Percentiles rank a stretch among this genome's conserved stretches.
phyloP scores from a whole-genome alignment of 2,329 filamentous ascomycete genomes.

The Fusarium multiceps region DNA sequence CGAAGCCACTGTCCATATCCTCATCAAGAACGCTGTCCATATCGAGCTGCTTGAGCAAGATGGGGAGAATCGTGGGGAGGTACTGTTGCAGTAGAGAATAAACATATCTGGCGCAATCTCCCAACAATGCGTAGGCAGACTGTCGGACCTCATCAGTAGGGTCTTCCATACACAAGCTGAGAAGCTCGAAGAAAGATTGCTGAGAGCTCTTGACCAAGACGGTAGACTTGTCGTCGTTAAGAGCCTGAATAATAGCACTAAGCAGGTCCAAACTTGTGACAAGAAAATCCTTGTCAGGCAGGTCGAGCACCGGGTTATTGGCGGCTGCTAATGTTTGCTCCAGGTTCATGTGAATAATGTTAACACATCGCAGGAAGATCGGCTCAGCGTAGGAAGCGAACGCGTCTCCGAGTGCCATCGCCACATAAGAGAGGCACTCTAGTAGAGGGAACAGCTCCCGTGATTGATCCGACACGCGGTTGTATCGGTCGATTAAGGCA shows the following conservation, averaged over 20 bases:
- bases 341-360: slow-evolving; percentile 91
- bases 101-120: slow-evolving; percentile 93
- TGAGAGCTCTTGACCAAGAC: slow-evolving; percentile 80
- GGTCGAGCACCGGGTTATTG: slow-evolving; percentile 75
- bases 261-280: slow-evolving; percentile 94
- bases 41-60: slow-evolving; percentile 89
- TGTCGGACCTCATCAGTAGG: slow-evolving; percentile 91
- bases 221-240: slow-evolving; percentile 78
- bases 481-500: slow-evolving; percentile 87
- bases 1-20: slow-evolving; percentile 85
- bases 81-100: slow-evolving; percentile 83
- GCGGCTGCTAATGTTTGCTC: slow-evolving; percentile 80
- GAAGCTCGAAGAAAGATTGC: slow-evolving; percentile 88
- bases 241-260: slow-evolving; percentile 91
- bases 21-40: slow-evolving; percentile 80
- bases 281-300: slow-evolving; percentile 95
- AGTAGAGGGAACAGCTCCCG: slow-evolving; percentile 93
- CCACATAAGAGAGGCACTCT: slow-evolving; percentile 96
- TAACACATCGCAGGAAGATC: slow-evolving; percentile 88
- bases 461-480: slow-evolving; percentile 86
- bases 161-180: slow-evolving; percentile 93
- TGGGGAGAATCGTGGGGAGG: slow-evolving; percentile 78
- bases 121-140: slow-evolving; percentile 93
- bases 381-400: slow-evolving; percentile 88
- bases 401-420: slow-evolving; percentile 81